Evolutionary conservation across 805 yeast species (phyloP).

Genomic region (Pichia insulana): DNA sequence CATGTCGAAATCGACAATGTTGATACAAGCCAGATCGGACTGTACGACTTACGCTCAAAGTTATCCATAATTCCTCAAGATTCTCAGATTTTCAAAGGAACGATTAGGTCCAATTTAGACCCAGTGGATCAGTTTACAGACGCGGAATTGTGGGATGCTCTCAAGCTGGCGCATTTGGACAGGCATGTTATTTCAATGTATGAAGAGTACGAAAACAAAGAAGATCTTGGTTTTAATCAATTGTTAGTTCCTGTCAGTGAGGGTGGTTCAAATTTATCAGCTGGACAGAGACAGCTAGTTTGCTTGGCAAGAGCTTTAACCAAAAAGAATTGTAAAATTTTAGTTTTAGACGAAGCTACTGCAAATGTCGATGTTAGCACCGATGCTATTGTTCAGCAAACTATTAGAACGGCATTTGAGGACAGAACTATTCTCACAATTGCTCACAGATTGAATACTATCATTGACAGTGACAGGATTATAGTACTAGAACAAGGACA

Average conservation of each 20-base stretch:
- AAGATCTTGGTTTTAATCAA: conserved; percentile 23
- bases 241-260: conserved; percentile 24
- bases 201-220: conserved; percentile 36
- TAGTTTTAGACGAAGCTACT: conserved; percentile 79
- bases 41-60: conserved; percentile 66
- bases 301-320: conserved; percentile 74
- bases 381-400: conserved; percentile 66
- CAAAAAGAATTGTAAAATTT: conserved; percentile 46
- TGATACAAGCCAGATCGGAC: conserved; percentile 58
- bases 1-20: conserved; percentile 62
- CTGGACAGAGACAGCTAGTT: conserved; percentile 83
- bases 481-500: conserved; percentile 68
- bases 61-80: conserved; percentile 90
- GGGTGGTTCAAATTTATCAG: conserved; percentile 60
- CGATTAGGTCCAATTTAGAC: conserved; percentile 78
- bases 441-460: conserved; percentile 79
- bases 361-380: conserved; percentile 87
- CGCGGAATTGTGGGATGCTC: conserved; percentile 74
- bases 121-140: conserved; percentile 64
- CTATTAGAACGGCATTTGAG: conserved; percentile 65
- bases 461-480: conserved; percentile 71
- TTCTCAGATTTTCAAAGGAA: conserved; percentile 85
- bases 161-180: conserved; percentile 72
- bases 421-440: conserved; percentile 75
- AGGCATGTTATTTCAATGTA: conserved; percentile 49